Base-by-base conservation (phyloP, 108 stramenopile species). In the Conticribra guillardii region DNA sequence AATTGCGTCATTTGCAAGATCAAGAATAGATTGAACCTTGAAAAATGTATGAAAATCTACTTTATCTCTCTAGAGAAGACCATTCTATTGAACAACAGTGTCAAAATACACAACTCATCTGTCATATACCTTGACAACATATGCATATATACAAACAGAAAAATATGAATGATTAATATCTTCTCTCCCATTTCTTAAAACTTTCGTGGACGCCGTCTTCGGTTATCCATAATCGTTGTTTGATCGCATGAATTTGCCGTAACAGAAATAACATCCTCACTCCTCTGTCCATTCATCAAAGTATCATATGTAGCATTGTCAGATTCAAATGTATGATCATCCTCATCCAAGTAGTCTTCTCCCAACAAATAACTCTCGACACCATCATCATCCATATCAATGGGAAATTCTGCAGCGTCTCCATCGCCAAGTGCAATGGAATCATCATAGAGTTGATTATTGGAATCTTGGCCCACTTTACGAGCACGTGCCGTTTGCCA, bases 401-500 rank as follows among this genome's bases (percentile, higher is more conserved):
- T 11, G 37, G 37, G 37, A 41, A n/a, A n/a, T n/a, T 11, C 37
- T 41, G 5, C 11, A 11, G 5, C 5, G 11, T 41, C 37, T 9
- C 37, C 37, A 11, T 41, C 37, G 37, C 37, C 37, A 5, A 41
- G 11, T 11, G 37, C 37, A 41, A 41, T 41, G 37, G 37, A 41
- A 11, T 41, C 37, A 41, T 41, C 37, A 41, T 41, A 41, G 8
- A 5, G 8, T 41, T 11, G 8, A 11, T 41, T 9, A 41, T 41
- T 9, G 8, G 8, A 5, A 11, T 5, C 11, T 11, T 48, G 19
- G 2, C 33, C 45, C 24, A 19, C 8, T 37, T 51, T 16, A 18
- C 47, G 27, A 5, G 62, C 64, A 23, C 64, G 64, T 34, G 64
- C 64, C 50, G 32, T 53, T 34, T 65, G 64, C 64, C 64, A 65